Conservation (phyloP, 2,329 filamentous ascomycete genomes). For the Aspergillus persii region DNA sequence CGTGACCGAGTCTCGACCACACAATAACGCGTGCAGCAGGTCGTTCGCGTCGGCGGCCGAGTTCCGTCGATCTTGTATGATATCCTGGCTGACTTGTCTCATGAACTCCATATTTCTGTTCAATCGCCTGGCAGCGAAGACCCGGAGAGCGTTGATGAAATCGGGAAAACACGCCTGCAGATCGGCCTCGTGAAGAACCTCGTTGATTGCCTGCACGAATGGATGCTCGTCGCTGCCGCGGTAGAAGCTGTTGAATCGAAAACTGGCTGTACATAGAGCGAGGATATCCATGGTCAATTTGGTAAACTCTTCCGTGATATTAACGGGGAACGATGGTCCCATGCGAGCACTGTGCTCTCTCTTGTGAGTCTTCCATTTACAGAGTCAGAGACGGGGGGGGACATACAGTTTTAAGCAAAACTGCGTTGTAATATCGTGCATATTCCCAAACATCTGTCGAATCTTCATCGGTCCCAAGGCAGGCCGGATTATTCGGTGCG, state of each 20-base stretch:
- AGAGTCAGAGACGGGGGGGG: too few species aligned
- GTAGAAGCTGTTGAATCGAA: slow-evolving; percentile 74
- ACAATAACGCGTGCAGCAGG: slow-evolving; percentile 67
- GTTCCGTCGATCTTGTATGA: slow-evolving; percentile 58
- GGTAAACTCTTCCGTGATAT: slow-evolving; percentile 67
- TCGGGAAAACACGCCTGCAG: slow-evolving; percentile 49
- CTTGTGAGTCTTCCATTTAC: too few species aligned
- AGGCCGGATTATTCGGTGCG: too few species aligned
- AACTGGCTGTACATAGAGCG: slow-evolving; percentile 67
- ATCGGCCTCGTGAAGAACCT: slow-evolving; percentile 58
- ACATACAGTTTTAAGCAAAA: not conserved
- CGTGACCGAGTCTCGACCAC: slow-evolving; percentile 64
- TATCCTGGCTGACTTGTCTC: slow-evolving; percentile 55
- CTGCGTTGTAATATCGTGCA: not conserved
- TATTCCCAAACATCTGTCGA: not conserved
- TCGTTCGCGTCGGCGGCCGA: slow-evolving; percentile 61
- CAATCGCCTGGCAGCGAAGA: slow-evolving; percentile 28
- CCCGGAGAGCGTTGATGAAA: slow-evolving; percentile 42
- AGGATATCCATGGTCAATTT: slow-evolving; percentile 71
- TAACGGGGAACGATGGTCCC: slow-evolving; percentile 57
- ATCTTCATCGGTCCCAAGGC: not conserved
- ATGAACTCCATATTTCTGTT: slow-evolving; percentile 41
- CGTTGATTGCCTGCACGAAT: slow-evolving; percentile 66
- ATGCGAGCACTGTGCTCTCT: slow-evolving; percentile 21
- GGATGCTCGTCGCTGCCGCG: slow-evolving; percentile 62